Evolutionary conservation across 176 grass and related monocot genomes (phyloP).

Genomic region (Triticum timopheevii): DNA sequence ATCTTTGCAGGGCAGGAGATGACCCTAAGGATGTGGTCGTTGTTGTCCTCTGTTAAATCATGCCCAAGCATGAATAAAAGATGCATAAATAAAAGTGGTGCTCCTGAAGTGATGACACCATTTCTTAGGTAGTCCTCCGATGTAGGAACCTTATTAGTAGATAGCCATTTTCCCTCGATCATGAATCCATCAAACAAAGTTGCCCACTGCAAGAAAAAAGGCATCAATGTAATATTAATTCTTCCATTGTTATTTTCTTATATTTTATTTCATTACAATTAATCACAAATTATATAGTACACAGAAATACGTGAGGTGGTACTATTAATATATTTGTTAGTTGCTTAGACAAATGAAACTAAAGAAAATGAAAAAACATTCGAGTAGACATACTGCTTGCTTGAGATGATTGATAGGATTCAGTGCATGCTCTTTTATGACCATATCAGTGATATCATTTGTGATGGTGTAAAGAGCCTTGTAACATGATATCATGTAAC

Average conservation of each 20-base stretch:
- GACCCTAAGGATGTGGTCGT: not conserved
- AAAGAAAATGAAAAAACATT: not conserved
- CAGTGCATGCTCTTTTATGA: constrained; percentile 36
- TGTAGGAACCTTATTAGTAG: constrained; percentile 24
- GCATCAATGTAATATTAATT: not conserved
- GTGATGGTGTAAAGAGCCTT: constrained; percentile 44
- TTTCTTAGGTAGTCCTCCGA: constrained; percentile 58
- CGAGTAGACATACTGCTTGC: constrained; percentile 32
- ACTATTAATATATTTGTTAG: not conserved
- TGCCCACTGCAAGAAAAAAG: constrained; percentile 39
- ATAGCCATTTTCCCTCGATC: constrained; percentile 62
- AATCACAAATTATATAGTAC: not conserved
- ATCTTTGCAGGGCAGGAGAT: constrained; percentile 55
- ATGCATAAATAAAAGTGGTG: constrained; percentile 19
- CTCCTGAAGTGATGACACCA: constrained; percentile 40
- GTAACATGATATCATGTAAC: constrained; percentile 59
- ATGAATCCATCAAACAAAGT: constrained; percentile 64
- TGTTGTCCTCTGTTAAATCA: not conserved
- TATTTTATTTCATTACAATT: not conserved
- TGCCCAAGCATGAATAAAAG: constrained; percentile 38
- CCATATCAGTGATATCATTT: constrained; percentile 46
- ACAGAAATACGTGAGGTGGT: not conserved
- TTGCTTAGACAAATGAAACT: not conserved
- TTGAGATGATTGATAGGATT: constrained; percentile 42
- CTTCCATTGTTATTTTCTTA: not conserved